These are phyloP conservation scores for Amanita fuliginea DNA, from an alignment of 768 basidiomycete species.

Conservation along the genomic window DNA sequence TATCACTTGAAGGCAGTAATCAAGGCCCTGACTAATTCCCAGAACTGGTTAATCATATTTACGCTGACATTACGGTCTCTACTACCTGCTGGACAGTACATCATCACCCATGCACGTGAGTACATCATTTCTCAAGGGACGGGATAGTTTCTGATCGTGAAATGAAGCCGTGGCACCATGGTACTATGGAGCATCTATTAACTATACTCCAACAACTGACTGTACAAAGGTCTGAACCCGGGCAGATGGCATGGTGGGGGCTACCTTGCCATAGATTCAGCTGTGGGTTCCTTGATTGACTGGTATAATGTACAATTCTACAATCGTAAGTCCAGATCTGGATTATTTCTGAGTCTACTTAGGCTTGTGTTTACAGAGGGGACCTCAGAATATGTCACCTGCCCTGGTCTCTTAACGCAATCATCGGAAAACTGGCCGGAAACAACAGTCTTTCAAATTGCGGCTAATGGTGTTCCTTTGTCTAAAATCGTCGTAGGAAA, in stretches of 20 bases:
- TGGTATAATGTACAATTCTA: conserved; percentile 44
- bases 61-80: conserved; percentile 37
- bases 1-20: background rate
- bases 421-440: conserved; percentile 40
- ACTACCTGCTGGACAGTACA: conserved; percentile 37
- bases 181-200: conserved; percentile 11
- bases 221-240: conserved; percentile 29
- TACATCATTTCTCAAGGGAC: background rate
- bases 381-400: conserved; percentile 51
- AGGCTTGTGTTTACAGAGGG: conserved; percentile 33
- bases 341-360: background rate
- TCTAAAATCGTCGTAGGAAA: conserved; percentile 53
- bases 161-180: conserved; percentile 37
- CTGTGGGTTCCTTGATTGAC: conserved; percentile 50
- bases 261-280: conserved; percentile 41
- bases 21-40: background rate
- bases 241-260: conserved; percentile 34
- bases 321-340: conserved; percentile 16
- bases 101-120: conserved; percentile 47
- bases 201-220: background rate
- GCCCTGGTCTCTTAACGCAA: conserved; percentile 30
- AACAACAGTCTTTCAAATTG: conserved; percentile 49
- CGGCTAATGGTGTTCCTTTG: conserved; percentile 35
- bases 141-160: background rate
- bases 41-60: conserved; percentile 42